A percentile compares a stretch with the other conserved stretches of the same genome.
Evolutionary conservation across 2,329 filamentous ascomycete genomes (phyloP).

Genomic region (Stromatinia cepivora): DNA sequence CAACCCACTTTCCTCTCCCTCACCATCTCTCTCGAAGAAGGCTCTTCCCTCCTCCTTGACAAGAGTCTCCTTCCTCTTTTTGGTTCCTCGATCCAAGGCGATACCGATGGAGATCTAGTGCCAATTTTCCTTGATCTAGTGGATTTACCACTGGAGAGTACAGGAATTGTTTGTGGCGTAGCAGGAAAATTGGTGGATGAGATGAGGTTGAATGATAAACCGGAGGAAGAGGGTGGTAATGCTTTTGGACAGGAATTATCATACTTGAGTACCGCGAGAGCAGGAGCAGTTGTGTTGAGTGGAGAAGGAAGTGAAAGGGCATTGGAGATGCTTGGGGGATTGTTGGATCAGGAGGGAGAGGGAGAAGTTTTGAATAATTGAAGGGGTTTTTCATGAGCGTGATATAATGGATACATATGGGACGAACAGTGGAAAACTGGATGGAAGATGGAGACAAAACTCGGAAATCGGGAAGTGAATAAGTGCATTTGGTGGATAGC

Average conservation of each 20-base stretch:
- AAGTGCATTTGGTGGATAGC: no score
- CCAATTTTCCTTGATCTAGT: constrained; percentile 88
- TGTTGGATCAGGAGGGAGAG: constrained; percentile 29
- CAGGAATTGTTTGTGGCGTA: constrained; percentile 92
- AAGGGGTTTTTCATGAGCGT: not conserved
- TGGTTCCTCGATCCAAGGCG: constrained; percentile 73
- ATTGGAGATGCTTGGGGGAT: constrained; percentile 64
- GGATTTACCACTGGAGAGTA: constrained; percentile 79
- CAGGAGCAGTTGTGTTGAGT: constrained; percentile 84
- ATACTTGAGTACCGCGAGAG: constrained; percentile 84
- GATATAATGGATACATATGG: not conserved
- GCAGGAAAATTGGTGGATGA: constrained; percentile 79
- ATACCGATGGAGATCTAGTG: constrained; percentile 69
- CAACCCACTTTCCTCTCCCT: constrained; percentile 72
- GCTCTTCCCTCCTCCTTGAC: constrained; percentile 72
- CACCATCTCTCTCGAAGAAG: constrained; percentile 71
- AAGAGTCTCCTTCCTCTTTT: constrained; percentile 64
- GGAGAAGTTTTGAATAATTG: not conserved
- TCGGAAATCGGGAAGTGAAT: no score
- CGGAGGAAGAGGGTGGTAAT: not conserved
- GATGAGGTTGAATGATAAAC: constrained; percentile 47
- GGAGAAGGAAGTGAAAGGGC: constrained; percentile 73
- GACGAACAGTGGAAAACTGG: no score
- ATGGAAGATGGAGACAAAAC: no score
- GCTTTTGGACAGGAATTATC: constrained; percentile 67